Conservation (phyloP, 2,329 filamentous ascomycete species). For the Ascochyta viciae-villosae region DNA sequence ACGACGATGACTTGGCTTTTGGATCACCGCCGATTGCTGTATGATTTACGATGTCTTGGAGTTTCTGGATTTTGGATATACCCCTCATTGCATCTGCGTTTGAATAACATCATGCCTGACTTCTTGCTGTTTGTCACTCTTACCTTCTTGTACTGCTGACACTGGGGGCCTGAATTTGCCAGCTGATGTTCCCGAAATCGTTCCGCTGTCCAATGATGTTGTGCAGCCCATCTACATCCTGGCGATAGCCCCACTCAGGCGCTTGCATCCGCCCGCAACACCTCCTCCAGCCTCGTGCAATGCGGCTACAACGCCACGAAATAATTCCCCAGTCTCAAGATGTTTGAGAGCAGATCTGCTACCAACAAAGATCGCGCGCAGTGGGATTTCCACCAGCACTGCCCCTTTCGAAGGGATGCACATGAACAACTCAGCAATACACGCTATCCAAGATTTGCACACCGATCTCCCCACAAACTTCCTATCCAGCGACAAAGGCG, state of each 20-base stretch:
- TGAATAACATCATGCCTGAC: background rate
- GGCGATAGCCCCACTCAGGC: background rate
- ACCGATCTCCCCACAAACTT: background rate
- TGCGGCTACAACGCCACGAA: background rate
- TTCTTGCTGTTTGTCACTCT: background rate
- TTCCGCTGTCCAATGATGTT: background rate
- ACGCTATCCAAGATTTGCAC: background rate
- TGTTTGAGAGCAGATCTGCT: no score
- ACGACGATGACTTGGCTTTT: conserved; percentile 31
- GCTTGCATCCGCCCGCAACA: background rate
- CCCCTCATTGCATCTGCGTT: background rate
- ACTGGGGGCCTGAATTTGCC: no score
- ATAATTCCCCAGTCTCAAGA: background rate
- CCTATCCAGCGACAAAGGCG: background rate
- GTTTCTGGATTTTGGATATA: conserved; percentile 11
- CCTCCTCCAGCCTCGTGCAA: no score
- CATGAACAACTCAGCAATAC: no score
- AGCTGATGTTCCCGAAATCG: background rate
- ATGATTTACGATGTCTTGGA: conserved; percentile 2
- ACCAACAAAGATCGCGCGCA: no score
- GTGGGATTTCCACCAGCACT: background rate
- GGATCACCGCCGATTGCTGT: conserved; percentile 31
- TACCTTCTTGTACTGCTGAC: background rate
- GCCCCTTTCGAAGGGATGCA: background rate
- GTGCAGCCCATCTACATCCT: background rate